Conservation (phyloP, 73 alveolate genomes). For the Paramecium bursaria region DNA sequence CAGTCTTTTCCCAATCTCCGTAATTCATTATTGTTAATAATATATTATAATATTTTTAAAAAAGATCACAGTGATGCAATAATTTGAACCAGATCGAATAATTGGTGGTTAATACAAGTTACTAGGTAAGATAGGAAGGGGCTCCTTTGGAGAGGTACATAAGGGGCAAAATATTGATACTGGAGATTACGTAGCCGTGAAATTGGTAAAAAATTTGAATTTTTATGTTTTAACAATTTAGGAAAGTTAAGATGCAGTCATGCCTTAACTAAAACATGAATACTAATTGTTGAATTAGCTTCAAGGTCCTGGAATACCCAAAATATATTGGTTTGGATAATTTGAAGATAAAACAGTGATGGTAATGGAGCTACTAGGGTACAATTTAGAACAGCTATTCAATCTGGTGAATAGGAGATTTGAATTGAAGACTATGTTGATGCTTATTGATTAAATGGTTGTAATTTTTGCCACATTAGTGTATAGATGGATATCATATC, state of each 20-base stretch:
- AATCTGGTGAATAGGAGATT: constrained; percentile 78
- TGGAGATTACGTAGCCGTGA: constrained; percentile 15
- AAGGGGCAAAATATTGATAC: constrained; percentile 39
- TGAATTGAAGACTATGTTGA: constrained; percentile 82
- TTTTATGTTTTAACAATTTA: not conserved
- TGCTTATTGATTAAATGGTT: constrained; percentile 76
- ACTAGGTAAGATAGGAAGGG: constrained; percentile 27
- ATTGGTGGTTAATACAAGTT: constrained; percentile 10
- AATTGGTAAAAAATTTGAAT: constrained; percentile 46
- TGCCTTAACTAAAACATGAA: constrained; percentile 55
- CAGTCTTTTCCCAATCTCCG: constrained; percentile 55
- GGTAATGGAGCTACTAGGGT: constrained; percentile 92
- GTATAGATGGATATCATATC: constrained; percentile 49
- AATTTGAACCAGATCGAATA: constrained; percentile 36
- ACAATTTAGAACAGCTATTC: constrained; percentile 83
- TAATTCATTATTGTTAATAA: no score
- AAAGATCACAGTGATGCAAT: no score
- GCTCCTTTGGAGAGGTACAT: constrained; percentile 46
- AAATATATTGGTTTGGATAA: constrained; percentile 82
- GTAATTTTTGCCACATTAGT: not conserved
- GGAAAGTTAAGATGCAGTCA: constrained; percentile 49
- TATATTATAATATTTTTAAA: no score
- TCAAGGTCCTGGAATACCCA: constrained; percentile 77
- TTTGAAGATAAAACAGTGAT: constrained; percentile 86
- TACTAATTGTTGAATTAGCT: constrained; percentile 1